Conservation (phyloP, 2,329 filamentous ascomycete species). For the Alternaria dauci region DNA sequence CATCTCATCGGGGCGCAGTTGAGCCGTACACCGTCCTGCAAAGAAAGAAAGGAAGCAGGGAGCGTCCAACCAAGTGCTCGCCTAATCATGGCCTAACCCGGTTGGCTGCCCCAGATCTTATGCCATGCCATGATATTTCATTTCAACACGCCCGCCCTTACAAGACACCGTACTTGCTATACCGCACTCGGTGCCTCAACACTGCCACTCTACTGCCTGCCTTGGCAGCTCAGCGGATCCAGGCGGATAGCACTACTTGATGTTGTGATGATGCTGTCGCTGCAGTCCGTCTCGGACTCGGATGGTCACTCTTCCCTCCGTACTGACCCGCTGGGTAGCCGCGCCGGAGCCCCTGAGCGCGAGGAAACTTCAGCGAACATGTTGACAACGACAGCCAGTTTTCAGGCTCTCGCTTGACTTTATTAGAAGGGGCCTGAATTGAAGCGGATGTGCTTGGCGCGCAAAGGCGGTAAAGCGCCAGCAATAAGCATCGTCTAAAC, state of each 20-base stretch:
- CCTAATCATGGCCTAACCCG: constrained; percentile 1
- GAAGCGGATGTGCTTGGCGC: constrained; percentile 1
- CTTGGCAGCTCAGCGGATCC: neutral
- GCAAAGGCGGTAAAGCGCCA: neutral
- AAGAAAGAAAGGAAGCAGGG: neutral
- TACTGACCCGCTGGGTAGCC: neutral
- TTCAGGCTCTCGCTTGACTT: constrained; percentile 1
- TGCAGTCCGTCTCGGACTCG: neutral
- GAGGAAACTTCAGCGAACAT: constrained; percentile 4
- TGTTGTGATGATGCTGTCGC: neutral
- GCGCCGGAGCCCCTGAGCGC: neutral
- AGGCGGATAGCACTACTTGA: neutral
- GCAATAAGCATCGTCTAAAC: constrained; percentile 3
- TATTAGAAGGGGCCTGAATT: neutral
- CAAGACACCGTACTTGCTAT: neutral
- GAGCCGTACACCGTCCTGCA: neutral
- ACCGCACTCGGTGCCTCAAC: constrained; percentile 2
- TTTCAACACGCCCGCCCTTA: neutral
- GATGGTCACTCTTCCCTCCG: neutral
- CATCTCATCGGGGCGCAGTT: neutral
- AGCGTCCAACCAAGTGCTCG: constrained; percentile 3
- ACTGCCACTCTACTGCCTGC: neutral
- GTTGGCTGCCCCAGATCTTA: constrained; percentile 4
- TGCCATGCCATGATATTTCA: constrained; percentile 1
- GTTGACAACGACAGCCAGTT: neutral